These are phyloP conservation scores for Beauveria australis DNA, from an alignment of 2,329 filamentous ascomycete genomes.

Conservation along the genomic window DNA sequence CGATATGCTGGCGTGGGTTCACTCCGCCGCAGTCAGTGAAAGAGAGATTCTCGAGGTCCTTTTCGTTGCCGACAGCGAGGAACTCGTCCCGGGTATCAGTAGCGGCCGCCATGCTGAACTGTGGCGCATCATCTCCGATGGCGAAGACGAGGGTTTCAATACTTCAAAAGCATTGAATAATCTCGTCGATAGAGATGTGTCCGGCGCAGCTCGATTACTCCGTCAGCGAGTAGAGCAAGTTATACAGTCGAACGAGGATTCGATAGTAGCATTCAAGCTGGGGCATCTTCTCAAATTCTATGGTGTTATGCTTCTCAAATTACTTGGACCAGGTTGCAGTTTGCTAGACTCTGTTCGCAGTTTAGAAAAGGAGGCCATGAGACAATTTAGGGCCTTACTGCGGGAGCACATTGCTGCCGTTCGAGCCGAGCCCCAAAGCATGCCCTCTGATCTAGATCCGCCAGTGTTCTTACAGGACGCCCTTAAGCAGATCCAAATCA, in stretches of 20 bases:
- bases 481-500: slow-evolving; percentile 64
- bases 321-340: slow-evolving; percentile 61
- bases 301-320: slow-evolving; percentile 69
- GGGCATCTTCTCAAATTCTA: slow-evolving; percentile 89
- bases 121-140: slow-evolving; percentile 62
- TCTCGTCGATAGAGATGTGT: slow-evolving; percentile 77
- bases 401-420: slow-evolving; percentile 70
- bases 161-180: slow-evolving; percentile 73
- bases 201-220: slow-evolving; percentile 74
- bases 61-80: slow-evolving; percentile 84
- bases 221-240: slow-evolving; percentile 85
- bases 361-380: slow-evolving; percentile 68
- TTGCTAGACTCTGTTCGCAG: slow-evolving; percentile 60
- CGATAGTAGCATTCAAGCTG: slow-evolving; percentile 80
- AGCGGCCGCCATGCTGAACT: slow-evolving; percentile 74
- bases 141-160: slow-evolving; percentile 60
- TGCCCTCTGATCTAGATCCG: slow-evolving; percentile 64
- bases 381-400: slow-evolving; percentile 75
- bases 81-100: slow-evolving; percentile 75
- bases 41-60: slow-evolving; percentile 84
- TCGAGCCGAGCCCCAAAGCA: slow-evolving; percentile 62
- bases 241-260: slow-evolving; percentile 85
- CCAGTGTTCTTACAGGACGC: slow-evolving; percentile 77
- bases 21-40: slow-evolving; percentile 90
- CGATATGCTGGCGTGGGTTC: slow-evolving; percentile 96